A percentile compares a stretch with the other conserved stretches of the same genome.
Conservation (phyloP, 1,284 basidiomycete genomes). For the Cystobasidium sp. region DNA sequence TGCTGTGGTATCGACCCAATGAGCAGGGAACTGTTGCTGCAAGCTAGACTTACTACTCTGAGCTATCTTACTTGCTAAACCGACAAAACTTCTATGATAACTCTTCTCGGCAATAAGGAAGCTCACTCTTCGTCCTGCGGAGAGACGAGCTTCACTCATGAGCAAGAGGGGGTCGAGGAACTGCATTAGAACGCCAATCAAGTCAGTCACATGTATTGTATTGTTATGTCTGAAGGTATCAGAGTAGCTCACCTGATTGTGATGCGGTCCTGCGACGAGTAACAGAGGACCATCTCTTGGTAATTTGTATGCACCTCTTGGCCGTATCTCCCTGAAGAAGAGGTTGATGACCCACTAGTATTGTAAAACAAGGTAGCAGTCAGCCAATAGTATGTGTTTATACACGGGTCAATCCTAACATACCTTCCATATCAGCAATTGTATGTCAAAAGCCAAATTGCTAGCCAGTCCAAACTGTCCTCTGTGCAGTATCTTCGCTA, state of each 20-base stretch:
- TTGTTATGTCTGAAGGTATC: not conserved
- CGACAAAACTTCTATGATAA: conserved; percentile 79
- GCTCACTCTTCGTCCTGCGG: conserved; percentile 80
- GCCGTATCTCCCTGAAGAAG: conserved; percentile 93
- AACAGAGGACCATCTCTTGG: conserved; percentile 89
- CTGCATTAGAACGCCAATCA: conserved; percentile 60
- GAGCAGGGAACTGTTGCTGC: not conserved
- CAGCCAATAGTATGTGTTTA: not conserved
- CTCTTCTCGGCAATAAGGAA: conserved; percentile 94
- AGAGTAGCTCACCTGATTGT: conserved; percentile 77
- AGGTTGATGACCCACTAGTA: conserved; percentile 79
- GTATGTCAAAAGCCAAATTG: conserved; percentile 41
- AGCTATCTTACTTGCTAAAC: conserved; percentile 83
- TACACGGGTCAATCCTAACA: not conserved
- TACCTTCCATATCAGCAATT: conserved; percentile 39
- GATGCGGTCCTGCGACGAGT: conserved; percentile 95
- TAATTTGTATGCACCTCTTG: conserved; percentile 89
- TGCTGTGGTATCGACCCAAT: no score
- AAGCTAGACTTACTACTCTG: conserved; percentile 76
- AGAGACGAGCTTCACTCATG: conserved; percentile 79
- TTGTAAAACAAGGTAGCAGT: not conserved
- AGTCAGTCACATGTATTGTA: not conserved
- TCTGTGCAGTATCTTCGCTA: conserved; percentile 50
- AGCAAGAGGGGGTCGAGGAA: conserved; percentile 94
- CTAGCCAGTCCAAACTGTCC: conserved; percentile 43